These are phyloP conservation scores for Candida germanica DNA, from an alignment of 805 yeast genomes.

Conservation along the genomic window DNA sequence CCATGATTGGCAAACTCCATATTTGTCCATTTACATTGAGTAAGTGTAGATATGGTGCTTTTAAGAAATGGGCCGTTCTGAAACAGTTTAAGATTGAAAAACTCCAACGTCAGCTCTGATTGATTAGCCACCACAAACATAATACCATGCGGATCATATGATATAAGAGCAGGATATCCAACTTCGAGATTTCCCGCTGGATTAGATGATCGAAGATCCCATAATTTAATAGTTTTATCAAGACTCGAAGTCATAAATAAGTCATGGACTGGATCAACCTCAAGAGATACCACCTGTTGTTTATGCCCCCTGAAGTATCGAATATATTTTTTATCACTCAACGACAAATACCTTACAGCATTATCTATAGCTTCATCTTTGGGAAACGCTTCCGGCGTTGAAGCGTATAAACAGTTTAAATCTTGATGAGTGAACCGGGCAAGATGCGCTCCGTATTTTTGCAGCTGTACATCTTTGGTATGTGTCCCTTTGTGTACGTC, in stretches of 20 bases:
- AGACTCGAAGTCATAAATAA: constrained; percentile 62
- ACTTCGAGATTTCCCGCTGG: constrained; percentile 58
- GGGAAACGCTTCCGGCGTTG: constrained; percentile 47
- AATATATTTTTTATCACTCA: constrained; percentile 74
- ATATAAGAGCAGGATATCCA: constrained; percentile 54
- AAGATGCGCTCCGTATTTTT: constrained; percentile 88
- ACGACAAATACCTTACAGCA: constrained; percentile 69
- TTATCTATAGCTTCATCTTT: constrained; percentile 51
- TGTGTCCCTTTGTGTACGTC: constrained; percentile 70
- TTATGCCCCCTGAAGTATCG: constrained; percentile 89
- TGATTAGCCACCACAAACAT: constrained; percentile 65
- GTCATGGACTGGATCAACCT: constrained; percentile 69
- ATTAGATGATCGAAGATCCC: constrained; percentile 77
- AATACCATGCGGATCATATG: constrained; percentile 81
- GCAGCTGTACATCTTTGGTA: constrained; percentile 67
- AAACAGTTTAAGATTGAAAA: constrained; percentile 61
- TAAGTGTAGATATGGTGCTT: constrained; percentile 15
- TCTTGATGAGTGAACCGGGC: constrained; percentile 80
- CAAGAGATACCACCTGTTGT: constrained; percentile 67
- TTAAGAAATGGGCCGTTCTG: constrained; percentile 54
- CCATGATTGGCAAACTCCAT: constrained; percentile 81
- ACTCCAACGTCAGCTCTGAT: constrained; percentile 26
- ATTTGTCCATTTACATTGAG: constrained; percentile 49
- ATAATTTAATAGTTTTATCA: constrained; percentile 77
- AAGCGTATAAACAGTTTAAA: constrained; percentile 73